phyloP scores from a whole-genome alignment of 2,329 filamentous ascomycete species.

The Dothideomycetes sp. region DNA sequence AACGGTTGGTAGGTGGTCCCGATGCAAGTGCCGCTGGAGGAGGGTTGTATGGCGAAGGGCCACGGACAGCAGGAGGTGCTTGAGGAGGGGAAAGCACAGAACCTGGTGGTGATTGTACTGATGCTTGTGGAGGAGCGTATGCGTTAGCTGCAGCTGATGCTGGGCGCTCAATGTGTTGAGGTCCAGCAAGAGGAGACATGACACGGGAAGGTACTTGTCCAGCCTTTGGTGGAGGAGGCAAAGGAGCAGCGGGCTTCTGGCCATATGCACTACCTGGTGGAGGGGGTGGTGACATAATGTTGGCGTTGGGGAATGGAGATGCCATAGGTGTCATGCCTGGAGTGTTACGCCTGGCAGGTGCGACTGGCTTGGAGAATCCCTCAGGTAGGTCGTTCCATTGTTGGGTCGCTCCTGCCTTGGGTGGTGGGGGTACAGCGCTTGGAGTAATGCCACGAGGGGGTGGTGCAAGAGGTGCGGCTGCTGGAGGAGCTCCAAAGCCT shows the following conservation, averaged over 20 bases:
- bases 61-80: constrained; percentile 58
- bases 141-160: constrained; percentile 49
- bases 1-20: constrained; percentile 63
- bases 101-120: constrained; percentile 26
- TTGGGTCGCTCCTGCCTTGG: constrained; percentile 60
- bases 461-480: constrained; percentile 42
- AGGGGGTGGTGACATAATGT: constrained; percentile 45
- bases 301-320: constrained; percentile 65
- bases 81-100: constrained; percentile 36
- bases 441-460: constrained; percentile 59
- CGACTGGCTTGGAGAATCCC: constrained; percentile 59
- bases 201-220: constrained; percentile 56
- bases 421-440: constrained; percentile 52
- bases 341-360: constrained; percentile 60
- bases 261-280: constrained; percentile 48
- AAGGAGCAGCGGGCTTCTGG: constrained; percentile 57
- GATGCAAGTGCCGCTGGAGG: constrained; percentile 50
- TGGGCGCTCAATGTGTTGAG: constrained; percentile 41
- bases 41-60: constrained; percentile 76
- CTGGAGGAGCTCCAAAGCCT: constrained; percentile 24
- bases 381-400: constrained; percentile 96
- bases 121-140: constrained; percentile 53
- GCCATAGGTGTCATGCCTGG: constrained; percentile 58
- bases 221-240: constrained; percentile 78
- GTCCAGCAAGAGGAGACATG: constrained; percentile 55